These are phyloP conservation scores for Penicillium sp. DNA, from an alignment of 2,329 filamentous ascomycete genomes.

Conservation along the genomic window DNA sequence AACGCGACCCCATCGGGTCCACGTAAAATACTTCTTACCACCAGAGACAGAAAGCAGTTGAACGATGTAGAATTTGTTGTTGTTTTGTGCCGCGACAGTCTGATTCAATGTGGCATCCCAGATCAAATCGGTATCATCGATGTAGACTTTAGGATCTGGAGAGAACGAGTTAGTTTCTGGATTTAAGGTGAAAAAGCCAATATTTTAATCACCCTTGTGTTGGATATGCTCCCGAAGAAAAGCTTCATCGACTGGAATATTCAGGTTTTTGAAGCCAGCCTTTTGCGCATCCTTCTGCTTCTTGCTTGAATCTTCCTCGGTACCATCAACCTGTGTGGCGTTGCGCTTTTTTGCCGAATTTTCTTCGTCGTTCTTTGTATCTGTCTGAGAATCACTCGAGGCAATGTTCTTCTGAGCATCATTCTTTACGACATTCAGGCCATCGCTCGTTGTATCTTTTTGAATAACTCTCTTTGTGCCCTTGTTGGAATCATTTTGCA, in stretches of 20 bases:
- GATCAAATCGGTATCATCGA: constrained; percentile 65
- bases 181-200: too few relatives aligned
- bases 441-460: neutral
- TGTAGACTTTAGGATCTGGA: constrained; percentile 53
- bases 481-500: constrained; percentile 1
- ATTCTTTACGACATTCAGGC: neutral
- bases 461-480: neutral
- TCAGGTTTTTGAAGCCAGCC: constrained; percentile 42
- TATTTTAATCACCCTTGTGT: neutral
- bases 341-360: constrained; percentile 24
- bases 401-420: too few relatives aligned
- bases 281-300: constrained; percentile 48
- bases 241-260: constrained; percentile 49
- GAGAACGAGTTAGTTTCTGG: neutral
- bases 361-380: constrained; percentile 17
- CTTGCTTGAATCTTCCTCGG: constrained; percentile 24
- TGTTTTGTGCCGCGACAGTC: constrained; percentile 68
- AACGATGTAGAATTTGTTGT: constrained; percentile 79
- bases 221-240: constrained; percentile 8
- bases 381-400: neutral
- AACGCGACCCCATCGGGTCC: constrained; percentile 81
- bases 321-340: constrained; percentile 8
- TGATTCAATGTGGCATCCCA: constrained; percentile 80
- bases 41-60: constrained; percentile 54
- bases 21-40: constrained; percentile 53